Evolutionary conservation across 2,329 filamentous ascomycete species (phyloP).

Genomic region (Eurotiales sp.): DNA sequence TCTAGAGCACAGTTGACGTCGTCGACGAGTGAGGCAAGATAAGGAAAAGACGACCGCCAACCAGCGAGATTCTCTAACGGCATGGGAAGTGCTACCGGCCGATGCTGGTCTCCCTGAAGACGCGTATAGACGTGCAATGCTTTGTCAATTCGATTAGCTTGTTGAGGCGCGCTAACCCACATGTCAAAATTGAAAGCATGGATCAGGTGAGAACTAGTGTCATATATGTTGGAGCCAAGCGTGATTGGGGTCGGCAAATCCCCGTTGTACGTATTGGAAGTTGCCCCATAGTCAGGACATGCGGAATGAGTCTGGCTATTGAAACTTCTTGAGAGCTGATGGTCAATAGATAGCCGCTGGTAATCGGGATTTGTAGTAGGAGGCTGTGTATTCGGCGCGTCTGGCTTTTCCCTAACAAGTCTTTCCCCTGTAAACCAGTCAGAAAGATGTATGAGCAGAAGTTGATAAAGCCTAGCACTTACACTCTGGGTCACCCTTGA

Average conservation of each 20-base stretch:
- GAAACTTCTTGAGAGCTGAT: slow-evolving; percentile 29
- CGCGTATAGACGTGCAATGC: slow-evolving; percentile 44
- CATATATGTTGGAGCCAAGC: slow-evolving; percentile 31
- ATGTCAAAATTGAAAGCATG: slow-evolving; percentile 43
- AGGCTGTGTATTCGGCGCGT: slow-evolving; percentile 31
- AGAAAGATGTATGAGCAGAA: slow-evolving; percentile 3
- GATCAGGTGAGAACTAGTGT: slow-evolving; percentile 26
- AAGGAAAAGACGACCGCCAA: slow-evolving; percentile 42
- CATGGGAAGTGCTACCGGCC: slow-evolving; percentile 31
- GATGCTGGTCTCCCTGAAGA: slow-evolving; percentile 37
- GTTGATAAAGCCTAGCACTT: slow-evolving; percentile 23
- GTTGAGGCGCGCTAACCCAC: slow-evolving; percentile 41
- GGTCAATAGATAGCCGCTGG: slow-evolving; percentile 31
- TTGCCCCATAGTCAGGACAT: slow-evolving; percentile 30
- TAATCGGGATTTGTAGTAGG: slow-evolving; percentile 28
- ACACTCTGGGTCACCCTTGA: slow-evolving; percentile 53
- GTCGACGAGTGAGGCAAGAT: slow-evolving; percentile 34
- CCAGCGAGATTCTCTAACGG: slow-evolving; percentile 37
- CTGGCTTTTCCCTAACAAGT: slow-evolving; percentile 34
- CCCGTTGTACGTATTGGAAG: slow-evolving; percentile 30
- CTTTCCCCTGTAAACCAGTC: slow-evolving; percentile 29
- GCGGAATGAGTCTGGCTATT: slow-evolving; percentile 22
- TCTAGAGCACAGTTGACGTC: slow-evolving; percentile 30
- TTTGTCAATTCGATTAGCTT: slow-evolving; percentile 34
- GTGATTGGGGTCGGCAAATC: slow-evolving; percentile 34